These are phyloP conservation scores for Parastagonospora avenae DNA, from an alignment of 2,329 filamentous ascomycete genomes.

Conservation along the genomic window DNA sequence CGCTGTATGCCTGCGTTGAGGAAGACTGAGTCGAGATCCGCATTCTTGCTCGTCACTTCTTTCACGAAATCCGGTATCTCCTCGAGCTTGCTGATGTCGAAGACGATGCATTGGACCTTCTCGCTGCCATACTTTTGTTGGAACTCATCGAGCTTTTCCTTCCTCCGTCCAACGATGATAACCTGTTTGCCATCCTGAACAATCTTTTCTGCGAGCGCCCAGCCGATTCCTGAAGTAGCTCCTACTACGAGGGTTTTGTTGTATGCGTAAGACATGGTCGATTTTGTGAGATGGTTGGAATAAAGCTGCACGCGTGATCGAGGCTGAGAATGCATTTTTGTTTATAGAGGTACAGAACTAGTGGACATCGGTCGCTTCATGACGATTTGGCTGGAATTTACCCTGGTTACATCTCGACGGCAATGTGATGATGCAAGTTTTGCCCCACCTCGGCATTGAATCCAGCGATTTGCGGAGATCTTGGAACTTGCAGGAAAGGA, in stretches of 20 bases:
- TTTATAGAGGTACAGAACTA: neutral
- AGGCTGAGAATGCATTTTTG: neutral
- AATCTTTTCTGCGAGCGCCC: slow-evolving; percentile 56
- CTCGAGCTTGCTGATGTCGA: slow-evolving; percentile 59
- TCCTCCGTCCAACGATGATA: slow-evolving; percentile 57
- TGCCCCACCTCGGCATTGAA: slow-evolving; percentile 4
- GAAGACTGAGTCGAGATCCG: slow-evolving; percentile 59
- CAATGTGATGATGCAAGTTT: neutral
- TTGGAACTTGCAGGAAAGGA: neutral
- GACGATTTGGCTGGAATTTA: neutral
- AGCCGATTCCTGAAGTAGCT: slow-evolving; percentile 59
- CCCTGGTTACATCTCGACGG: neutral
- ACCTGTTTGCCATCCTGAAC: slow-evolving; percentile 55
- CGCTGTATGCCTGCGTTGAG: slow-evolving; percentile 61
- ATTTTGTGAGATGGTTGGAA: slow-evolving; percentile 1
- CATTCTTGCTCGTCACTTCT: slow-evolving; percentile 51
- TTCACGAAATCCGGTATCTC: slow-evolving; percentile 53
- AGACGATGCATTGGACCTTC: slow-evolving; percentile 52
- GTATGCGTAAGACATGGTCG: slow-evolving; percentile 53
- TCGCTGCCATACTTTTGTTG: slow-evolving; percentile 53
- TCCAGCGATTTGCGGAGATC: neutral
- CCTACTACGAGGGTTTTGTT: slow-evolving; percentile 61
- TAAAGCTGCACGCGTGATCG: slow-evolving; percentile 1
- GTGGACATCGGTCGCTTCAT: neutral
- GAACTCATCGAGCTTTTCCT: slow-evolving; percentile 58